These are phyloP conservation scores for Serendipita vermifera DNA, from an alignment of 768 basidiomycete genomes.

Conservation along the genomic window DNA sequence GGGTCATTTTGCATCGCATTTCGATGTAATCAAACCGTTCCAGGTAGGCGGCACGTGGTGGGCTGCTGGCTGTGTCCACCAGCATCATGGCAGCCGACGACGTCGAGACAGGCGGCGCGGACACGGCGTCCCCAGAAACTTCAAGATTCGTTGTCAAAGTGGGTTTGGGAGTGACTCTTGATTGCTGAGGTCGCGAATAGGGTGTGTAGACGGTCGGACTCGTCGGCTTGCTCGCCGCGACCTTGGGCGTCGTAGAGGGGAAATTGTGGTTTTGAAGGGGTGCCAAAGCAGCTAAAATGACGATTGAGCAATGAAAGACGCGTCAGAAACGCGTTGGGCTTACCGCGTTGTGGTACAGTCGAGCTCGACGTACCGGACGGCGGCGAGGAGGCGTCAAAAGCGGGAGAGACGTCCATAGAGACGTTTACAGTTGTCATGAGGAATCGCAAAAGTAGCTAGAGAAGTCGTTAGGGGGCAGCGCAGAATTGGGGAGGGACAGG, in stretches of 20 bases:
- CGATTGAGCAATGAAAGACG: background rate
- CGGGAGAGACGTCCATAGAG: background rate
- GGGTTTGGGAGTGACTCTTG: no score
- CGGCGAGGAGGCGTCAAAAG: background rate
- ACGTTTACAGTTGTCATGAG: background rate
- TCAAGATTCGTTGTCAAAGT: no score
- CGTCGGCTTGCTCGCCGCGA: background rate
- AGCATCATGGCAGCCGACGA: background rate
- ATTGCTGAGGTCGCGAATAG: constrained; percentile 3
- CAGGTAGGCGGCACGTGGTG: background rate
- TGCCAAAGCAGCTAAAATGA: constrained; percentile 1
- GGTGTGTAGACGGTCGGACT: background rate
- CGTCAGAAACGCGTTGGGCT: constrained; percentile 6
- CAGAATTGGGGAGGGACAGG: background rate
- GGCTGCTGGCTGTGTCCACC: background rate
- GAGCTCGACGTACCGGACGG: background rate
- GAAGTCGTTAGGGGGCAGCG: background rate
- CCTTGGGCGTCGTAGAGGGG: background rate
- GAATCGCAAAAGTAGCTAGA: constrained; percentile 8
- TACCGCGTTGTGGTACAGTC: background rate
- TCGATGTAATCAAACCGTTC: background rate
- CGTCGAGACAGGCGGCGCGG: no score
- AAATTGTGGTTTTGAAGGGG: background rate
- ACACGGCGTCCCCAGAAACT: no score
- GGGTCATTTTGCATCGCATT: background rate